Evolutionary conservation across 768 basidiomycete genomes (phyloP), one percentile per base, ranked within the genome.

Genomic region (Pisolithus orientalis): DNA sequence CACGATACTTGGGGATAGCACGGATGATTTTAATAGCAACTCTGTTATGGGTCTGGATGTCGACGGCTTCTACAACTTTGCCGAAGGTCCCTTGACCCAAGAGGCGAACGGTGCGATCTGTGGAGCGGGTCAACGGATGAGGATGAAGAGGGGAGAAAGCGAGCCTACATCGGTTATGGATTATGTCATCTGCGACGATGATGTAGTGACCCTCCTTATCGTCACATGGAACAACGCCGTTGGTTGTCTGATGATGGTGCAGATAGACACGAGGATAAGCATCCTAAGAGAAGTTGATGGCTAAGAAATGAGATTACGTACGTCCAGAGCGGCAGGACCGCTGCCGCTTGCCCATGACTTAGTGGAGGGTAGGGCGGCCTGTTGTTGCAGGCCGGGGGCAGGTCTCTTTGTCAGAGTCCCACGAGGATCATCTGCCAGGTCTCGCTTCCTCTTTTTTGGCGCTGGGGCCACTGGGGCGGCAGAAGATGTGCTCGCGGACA

Each of bases 201-300:
- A 98, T 94, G 70, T 94, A 99, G 74, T 99, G 96, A 13, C 96
- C 96, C 66, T 99, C 96, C 71, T 95, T 90, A 75, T 99, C 96
- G 68, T 96, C 94, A 73, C 92, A 96, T 51, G 89, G 73, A 47
- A 82, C 76, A 55, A 80, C 72, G 16, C 74, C 80, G 65, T 85
- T 89, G 58, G 84, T 78, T 57, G 80, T 74, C 83, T 85, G 69
- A 55, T 62, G 64, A 44, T 17, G 50, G 58, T 34, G 34, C 34
- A 53, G 64, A 57, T 45, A 61, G 59, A 57, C 53, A 48, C 59
- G 48, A 53, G 57, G 58, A 58, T 63, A 56, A 63, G 60, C 59
- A 66, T 54, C 63, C 58, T 21, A 21, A 58, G 59, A 57, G 49
- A 38, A 39, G 40, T 29, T 39, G 52, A 47, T 49, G 29, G 29